A percentile compares a stretch with the other conserved stretches of the same genome.
These are phyloP conservation scores for Kluyveromyces siamensis DNA, from an alignment of 805 yeast species.

Conservation along the genomic window DNA sequence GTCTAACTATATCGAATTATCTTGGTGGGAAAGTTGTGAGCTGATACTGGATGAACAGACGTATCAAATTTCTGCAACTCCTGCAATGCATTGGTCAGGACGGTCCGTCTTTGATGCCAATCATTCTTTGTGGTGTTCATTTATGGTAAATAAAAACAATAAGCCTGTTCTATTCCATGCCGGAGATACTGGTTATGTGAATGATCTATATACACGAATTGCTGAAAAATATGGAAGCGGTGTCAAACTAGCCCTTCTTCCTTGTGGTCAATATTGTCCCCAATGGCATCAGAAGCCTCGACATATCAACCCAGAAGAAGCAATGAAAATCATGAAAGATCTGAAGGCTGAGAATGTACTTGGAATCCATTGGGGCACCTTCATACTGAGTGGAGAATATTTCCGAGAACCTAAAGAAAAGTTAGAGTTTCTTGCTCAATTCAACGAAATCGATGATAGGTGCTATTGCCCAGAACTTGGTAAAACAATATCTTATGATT, in stretches of 20 bases:
- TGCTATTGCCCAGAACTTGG: constrained; percentile 69
- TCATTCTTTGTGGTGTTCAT: constrained; percentile 82
- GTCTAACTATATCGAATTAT: constrained; percentile 60
- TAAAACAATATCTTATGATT: constrained; percentile 15
- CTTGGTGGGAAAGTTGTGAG: constrained; percentile 81
- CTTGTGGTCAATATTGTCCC: constrained; percentile 94
- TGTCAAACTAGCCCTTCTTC: constrained; percentile 60
- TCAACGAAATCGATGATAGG: constrained; percentile 26
- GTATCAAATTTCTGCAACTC: constrained; percentile 79
- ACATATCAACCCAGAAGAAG: constrained; percentile 77
- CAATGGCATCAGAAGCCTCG: constrained; percentile 89
- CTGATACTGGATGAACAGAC: constrained; percentile 23
- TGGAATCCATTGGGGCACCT: constrained; percentile 97
- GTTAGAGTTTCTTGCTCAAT: constrained; percentile 42
- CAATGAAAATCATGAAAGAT: constrained; percentile 56
- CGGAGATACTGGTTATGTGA: constrained; percentile 90
- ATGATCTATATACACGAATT: constrained; percentile 61
- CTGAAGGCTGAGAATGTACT: constrained; percentile 52
- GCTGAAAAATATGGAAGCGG: constrained; percentile 52
- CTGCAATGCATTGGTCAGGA: constrained; percentile 98
- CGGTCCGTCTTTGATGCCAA: constrained; percentile 74
- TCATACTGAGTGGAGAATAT: constrained; percentile 79
- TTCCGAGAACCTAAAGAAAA: constrained; percentile 71
- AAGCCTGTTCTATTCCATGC: constrained; percentile 78
- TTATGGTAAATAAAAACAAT: constrained; percentile 55